Evolutionary conservation across 768 basidiomycete species (phyloP), one percentile per base, ranked within the genome.

Genomic region (Pleurotus citrinopileatus): DNA sequence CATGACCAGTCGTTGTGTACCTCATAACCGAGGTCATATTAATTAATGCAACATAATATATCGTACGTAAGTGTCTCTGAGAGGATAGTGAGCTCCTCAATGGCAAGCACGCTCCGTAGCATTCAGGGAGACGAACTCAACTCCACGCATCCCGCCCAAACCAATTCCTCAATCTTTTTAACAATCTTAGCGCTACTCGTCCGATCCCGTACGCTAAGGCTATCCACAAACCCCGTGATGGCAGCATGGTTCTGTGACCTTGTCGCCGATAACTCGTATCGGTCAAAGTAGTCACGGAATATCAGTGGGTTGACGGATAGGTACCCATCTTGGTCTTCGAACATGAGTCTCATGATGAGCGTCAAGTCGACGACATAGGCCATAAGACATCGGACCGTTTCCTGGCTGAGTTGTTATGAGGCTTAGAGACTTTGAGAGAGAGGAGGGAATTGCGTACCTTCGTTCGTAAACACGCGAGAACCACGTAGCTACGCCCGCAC

Each of bases 131-230:
- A n/a, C n/a, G n/a, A n/a, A n/a, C n/a, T n/a, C n/a, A n/a, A n/a
- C 32, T 3, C 32, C 32, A n/a, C 38, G 7, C 38, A 7, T 7
- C 38, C 38, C 38, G 38, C 17, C 38, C 38, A 40, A 40, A 40
- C 38, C 78, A 42, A 23, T 48, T 40, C 23, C 19, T n/a, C 17
- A 43, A 55, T 43, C 37, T 13, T 42, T n/a, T 12, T 43, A 26
- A 27, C 26, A 20, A 23, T 25, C 26, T 34, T 29, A 25, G 15
- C 25, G 25, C 40, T 43, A 9, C 37, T 20, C 23, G 26, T 17
- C 54, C 42, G 53, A 53, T 50, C 51, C 40, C 40, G 42, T 32
- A 58, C 52, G 54, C 22, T 42, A 57, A 56, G 55, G 22, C 55
- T 42, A 48, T 23, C 43, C 12, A 44, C 43, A 19, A 44, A 44